Percentiles rank a stretch among this genome's conserved stretches.
phyloP scores from a whole-genome alignment of 2,329 filamentous ascomycete species.

The Clonostachys chloroleuca region DNA sequence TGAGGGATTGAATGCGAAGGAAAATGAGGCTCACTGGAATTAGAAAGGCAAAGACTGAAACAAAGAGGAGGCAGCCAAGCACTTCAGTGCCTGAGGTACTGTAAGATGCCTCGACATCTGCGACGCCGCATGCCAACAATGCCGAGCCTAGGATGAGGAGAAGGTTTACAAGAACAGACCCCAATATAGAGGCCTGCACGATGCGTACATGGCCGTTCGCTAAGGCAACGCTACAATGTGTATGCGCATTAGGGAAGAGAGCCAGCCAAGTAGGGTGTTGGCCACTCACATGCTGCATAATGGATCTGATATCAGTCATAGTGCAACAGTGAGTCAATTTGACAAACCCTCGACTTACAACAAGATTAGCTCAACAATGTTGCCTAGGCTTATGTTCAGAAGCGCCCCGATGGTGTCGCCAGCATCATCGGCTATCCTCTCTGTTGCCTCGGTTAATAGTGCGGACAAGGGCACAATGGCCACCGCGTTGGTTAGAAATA shows the following conservation, averaged over 20 bases:
- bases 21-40: constrained; percentile 20
- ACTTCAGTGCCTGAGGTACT: constrained; percentile 25
- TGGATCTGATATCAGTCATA: background rate
- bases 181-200: constrained; percentile 71
- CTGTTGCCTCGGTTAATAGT: constrained; percentile 53
- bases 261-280: background rate
- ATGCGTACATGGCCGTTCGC: constrained; percentile 63
- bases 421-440: constrained; percentile 50
- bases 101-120: constrained; percentile 57
- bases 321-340: background rate
- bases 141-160: constrained; percentile 73
- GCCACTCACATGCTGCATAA: background rate
- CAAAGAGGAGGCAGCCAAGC: constrained; percentile 25
- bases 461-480: constrained; percentile 56
- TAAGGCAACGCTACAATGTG: constrained; percentile 37
- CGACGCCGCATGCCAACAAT: constrained; percentile 64
- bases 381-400: constrained; percentile 59
- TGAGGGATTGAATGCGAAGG: background rate
- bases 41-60: constrained; percentile 30
- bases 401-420: constrained; percentile 56
- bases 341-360: constrained; percentile 30
- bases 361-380: constrained; percentile 59
- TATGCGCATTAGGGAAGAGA: too few relatives aligned
- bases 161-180: constrained; percentile 74
- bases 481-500: constrained; percentile 57